Conservation (phyloP, 2,329 filamentous ascomycete genomes). For the Atkinsonella hypoxylon region DNA sequence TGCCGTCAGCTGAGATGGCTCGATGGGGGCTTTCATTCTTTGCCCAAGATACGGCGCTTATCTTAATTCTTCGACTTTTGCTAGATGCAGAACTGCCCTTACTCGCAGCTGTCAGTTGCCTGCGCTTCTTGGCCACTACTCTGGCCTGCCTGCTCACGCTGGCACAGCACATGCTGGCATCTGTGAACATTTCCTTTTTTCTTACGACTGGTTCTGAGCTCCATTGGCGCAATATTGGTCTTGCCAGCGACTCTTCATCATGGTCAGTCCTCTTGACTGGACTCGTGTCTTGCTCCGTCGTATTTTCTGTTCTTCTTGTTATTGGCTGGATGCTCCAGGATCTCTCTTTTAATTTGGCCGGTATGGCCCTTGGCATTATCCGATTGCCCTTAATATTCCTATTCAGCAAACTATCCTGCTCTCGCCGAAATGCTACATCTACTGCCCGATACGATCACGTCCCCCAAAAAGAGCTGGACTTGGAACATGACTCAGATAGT, state of each 20-base stretch:
- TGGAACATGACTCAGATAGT: slow-evolving; percentile 7
- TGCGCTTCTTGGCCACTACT: slow-evolving; percentile 10
- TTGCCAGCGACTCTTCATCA: slow-evolving; percentile 14
- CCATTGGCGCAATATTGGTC: slow-evolving; percentile 17
- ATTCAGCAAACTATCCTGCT: slow-evolving; percentile 7
- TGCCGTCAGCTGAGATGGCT: slow-evolving; percentile 18
- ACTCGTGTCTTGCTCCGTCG: slow-evolving; percentile 11
- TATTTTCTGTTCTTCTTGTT: slow-evolving; percentile 6
- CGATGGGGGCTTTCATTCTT: slow-evolving; percentile 24
- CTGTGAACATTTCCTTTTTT: slow-evolving; percentile 20
- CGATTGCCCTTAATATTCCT: slow-evolving; percentile 9
- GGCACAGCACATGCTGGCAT: slow-evolving; percentile 11
- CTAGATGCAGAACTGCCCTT: slow-evolving; percentile 13
- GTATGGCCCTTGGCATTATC: slow-evolving; percentile 11
- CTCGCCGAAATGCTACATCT: background rate
- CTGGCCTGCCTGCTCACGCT: slow-evolving; percentile 13
- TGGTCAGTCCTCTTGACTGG: slow-evolving; percentile 16
- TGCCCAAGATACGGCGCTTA: slow-evolving; percentile 19
- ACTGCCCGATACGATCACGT: slow-evolving; percentile 7
- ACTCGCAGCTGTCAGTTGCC: slow-evolving; percentile 10
- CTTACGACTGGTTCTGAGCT: slow-evolving; percentile 17
- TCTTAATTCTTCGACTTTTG: slow-evolving; percentile 20
- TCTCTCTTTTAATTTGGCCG: slow-evolving; percentile 10
- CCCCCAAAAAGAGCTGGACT: slow-evolving; percentile 9
- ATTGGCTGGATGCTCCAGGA: slow-evolving; percentile 14